phyloP scores from a whole-genome alignment of 2,329 filamentous ascomycete genomes.

The Fusarium sulawesiense region DNA sequence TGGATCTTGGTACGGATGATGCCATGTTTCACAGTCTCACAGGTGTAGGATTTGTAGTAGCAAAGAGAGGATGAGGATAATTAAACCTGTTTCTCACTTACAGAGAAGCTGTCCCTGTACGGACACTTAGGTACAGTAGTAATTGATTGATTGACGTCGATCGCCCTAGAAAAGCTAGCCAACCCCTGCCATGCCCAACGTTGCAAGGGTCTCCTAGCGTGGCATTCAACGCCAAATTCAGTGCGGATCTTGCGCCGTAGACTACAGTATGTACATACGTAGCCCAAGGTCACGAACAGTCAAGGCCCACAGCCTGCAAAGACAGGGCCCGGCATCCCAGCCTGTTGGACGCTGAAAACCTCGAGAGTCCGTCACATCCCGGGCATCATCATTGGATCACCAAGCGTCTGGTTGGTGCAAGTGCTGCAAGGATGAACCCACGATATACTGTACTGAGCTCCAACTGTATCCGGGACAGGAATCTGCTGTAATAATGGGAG shows the following conservation, averaged over 20 bases:
- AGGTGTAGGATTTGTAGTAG: background rate
- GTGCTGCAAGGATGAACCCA: background rate
- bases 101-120: slow-evolving; percentile 19
- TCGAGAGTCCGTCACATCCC: slow-evolving; percentile 29
- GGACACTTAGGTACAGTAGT: too few species aligned
- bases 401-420: background rate
- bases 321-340: slow-evolving; percentile 42
- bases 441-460: background rate
- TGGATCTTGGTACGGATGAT: background rate
- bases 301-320: slow-evolving; percentile 19
- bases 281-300: slow-evolving; percentile 10
- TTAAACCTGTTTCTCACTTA: slow-evolving; percentile 26
- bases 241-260: slow-evolving; percentile 2
- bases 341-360: slow-evolving; percentile 37
- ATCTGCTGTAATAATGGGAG: slow-evolving; percentile 2
- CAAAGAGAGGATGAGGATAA: background rate
- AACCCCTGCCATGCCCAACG: slow-evolving; percentile 19
- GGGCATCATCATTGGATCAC: slow-evolving; percentile 6
- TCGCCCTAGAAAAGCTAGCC: slow-evolving; percentile 8
- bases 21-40: background rate
- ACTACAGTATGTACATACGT: background rate
- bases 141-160: background rate
- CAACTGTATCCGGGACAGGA: background rate
- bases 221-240: slow-evolving; percentile 26
- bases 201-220: slow-evolving; percentile 31